A percentile compares a stretch with the other conserved stretches of the same genome.
Conservation (phyloP, 495 filamentous ascomycete species). For the Penicillium pancosmium region DNA sequence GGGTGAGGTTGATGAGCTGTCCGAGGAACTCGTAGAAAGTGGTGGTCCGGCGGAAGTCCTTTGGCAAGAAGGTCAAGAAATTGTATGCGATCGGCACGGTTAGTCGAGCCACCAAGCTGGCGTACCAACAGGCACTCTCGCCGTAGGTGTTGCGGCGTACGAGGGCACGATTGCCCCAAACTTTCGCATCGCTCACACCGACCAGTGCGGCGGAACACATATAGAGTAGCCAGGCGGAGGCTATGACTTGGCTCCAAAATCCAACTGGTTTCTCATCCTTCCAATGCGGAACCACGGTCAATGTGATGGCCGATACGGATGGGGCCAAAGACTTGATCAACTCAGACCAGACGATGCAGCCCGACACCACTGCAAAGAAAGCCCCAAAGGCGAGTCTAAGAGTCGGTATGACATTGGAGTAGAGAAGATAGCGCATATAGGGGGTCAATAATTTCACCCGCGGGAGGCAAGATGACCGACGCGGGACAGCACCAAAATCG, state of each 20-base stretch:
- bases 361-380: constrained; percentile 71
- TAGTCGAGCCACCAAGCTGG: constrained; percentile 82
- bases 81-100: constrained; percentile 94
- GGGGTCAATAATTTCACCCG: constrained; percentile 69
- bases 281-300: constrained; percentile 82
- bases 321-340: constrained; percentile 76
- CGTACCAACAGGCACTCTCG: constrained; percentile 94
- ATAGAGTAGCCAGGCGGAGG: constrained; percentile 88
- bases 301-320: constrained; percentile 76
- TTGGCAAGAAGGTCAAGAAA: constrained; percentile 85
- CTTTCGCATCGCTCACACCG: constrained; percentile 84
- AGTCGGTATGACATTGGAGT: constrained; percentile 70
- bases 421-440: constrained; percentile 77
- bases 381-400: constrained; percentile 61
- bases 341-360: constrained; percentile 90
- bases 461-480: constrained; percentile 57
- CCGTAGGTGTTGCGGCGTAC: constrained; percentile 88
- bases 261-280: constrained; percentile 69
- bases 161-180: constrained; percentile 91
- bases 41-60: constrained; percentile 64
- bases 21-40: constrained; percentile 89
- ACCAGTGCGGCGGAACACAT: constrained; percentile 86
- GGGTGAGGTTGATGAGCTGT: constrained; percentile 78
- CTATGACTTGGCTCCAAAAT: constrained; percentile 80
- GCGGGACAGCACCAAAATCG: constrained; percentile 65